Percentiles rank a stretch among this genome's conserved stretches.
Conservation (phyloP, 768 basidiomycete species). For the Termitomyces sp. region DNA sequence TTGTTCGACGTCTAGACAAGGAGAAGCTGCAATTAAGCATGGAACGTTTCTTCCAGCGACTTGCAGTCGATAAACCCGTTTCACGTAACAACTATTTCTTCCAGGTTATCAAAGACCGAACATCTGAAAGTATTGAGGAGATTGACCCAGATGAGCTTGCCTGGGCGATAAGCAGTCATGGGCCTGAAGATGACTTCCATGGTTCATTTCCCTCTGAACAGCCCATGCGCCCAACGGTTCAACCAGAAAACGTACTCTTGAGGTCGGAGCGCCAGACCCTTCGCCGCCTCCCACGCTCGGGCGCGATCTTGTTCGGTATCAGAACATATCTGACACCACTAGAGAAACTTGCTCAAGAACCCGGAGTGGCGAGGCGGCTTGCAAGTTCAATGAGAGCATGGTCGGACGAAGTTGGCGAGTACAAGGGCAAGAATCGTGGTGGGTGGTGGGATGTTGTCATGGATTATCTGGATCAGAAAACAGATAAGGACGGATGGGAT, state of each 20-base stretch:
- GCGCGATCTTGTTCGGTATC: conserved; percentile 66
- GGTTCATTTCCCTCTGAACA: conserved; percentile 13
- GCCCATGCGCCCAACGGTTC: conserved; percentile 18
- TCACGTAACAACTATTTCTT: conserved; percentile 63
- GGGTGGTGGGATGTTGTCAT: conserved; percentile 28
- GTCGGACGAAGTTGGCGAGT: conserved; percentile 55
- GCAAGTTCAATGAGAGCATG: conserved; percentile 62
- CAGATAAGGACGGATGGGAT: conserved; percentile 13
- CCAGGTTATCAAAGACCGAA: conserved; percentile 22
- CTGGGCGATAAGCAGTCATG: conserved; percentile 42
- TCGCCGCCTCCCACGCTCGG: conserved; percentile 55
- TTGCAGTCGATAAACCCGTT: conserved; percentile 65
- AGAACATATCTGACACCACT: conserved; percentile 59
- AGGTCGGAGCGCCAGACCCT: conserved; percentile 66
- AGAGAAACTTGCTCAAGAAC: conserved; percentile 45
- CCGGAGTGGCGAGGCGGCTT: conserved; percentile 55
- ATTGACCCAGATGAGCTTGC: conserved; percentile 62
- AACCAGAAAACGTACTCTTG: conserved; percentile 43
- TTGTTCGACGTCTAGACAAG: conserved; percentile 33
- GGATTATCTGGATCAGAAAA: conserved; percentile 31
- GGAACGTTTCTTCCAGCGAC: conserved; percentile 64
- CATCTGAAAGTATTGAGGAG: conserved; percentile 14
- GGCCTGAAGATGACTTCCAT: conserved; percentile 18
- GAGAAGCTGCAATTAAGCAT: conserved; percentile 61
- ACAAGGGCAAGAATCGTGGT: conserved; percentile 33